Conservation (phyloP, 129 eudicot species). For the Centella asiatica region DNA sequence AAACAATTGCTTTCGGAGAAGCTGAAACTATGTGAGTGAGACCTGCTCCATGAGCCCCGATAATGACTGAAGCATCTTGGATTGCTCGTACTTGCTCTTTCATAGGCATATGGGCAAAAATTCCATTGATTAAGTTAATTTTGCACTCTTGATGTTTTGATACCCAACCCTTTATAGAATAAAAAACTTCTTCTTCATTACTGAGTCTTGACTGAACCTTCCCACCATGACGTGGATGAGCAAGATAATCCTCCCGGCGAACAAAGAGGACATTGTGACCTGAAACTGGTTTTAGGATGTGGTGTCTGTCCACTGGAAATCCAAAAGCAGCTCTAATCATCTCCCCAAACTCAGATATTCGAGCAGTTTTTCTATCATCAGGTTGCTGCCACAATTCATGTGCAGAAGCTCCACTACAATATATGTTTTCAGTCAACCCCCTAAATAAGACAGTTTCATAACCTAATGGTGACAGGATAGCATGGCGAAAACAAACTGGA, state of each 20-base stretch:
- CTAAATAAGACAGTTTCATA: constrained; percentile 78
- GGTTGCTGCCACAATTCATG: constrained; percentile 74
- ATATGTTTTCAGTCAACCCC: constrained; percentile 55
- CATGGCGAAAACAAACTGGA: constrained; percentile 87
- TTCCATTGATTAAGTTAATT: constrained; percentile 61
- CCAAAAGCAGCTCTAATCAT: constrained; percentile 83
- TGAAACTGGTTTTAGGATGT: constrained; percentile 24
- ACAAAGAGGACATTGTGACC: constrained; percentile 64
- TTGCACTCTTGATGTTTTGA: constrained; percentile 42
- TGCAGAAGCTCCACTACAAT: constrained; percentile 70
- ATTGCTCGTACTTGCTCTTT: constrained; percentile 85
- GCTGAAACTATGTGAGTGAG: constrained; percentile 87
- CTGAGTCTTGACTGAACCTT: constrained; percentile 78
- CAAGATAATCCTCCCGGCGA: constrained; percentile 85
- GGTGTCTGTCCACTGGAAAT: constrained; percentile 55
- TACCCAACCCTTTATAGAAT: constrained; percentile 61
- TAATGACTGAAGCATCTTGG: constrained; percentile 80
- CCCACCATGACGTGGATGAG: constrained; percentile 97
- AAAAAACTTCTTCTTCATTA: constrained; percentile 77
- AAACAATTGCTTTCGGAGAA: constrained; percentile 38
- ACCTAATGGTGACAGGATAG: constrained; percentile 70
- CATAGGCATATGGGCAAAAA: constrained; percentile 91
- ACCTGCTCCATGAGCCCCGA: constrained; percentile 97
- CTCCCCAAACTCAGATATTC: constrained; percentile 89
- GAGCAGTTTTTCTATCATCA: constrained; percentile 62